These are phyloP conservation scores for Leccinum boreale DNA, from an alignment of 768 basidiomycete species.

Conservation along the genomic window DNA sequence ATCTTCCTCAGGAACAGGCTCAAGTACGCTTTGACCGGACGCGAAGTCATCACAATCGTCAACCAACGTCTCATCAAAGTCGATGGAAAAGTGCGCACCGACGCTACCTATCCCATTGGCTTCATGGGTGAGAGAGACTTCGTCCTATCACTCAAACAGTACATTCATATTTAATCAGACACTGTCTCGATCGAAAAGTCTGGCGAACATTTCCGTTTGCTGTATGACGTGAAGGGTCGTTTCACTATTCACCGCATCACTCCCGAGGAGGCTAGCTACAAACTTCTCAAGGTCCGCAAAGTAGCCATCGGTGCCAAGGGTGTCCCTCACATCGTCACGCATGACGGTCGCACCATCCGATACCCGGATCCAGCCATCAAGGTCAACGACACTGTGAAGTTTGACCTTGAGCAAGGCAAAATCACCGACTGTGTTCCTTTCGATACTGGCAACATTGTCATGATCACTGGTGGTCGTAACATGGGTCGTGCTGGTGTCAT, in stretches of 20 bases:
- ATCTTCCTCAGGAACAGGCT: slow-evolving; percentile 98
- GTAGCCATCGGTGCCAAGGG: slow-evolving; percentile 91
- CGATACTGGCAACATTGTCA: slow-evolving; percentile 95
- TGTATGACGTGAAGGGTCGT: slow-evolving; percentile 99
- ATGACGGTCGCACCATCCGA: slow-evolving; percentile 99
- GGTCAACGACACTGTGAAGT: slow-evolving; percentile 98
- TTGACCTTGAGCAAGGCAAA: slow-evolving; percentile 92
- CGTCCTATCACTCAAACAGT: not conserved
- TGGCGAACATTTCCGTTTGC: slow-evolving; percentile 97
- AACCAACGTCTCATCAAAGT: slow-evolving; percentile 98
- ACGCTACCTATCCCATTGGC: slow-evolving; percentile 93
- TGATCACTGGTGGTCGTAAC: slow-evolving; percentile 99
- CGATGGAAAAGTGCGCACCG: slow-evolving; percentile 97
- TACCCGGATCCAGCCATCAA: slow-evolving; percentile 96
- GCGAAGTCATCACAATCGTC: slow-evolving; percentile 94
- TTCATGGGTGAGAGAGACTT: slow-evolving; percentile 81
- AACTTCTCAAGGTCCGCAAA: slow-evolving; percentile 91
- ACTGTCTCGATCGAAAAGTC: slow-evolving; percentile 98
- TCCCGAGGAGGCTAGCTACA: slow-evolving; percentile 93
- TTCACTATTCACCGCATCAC: slow-evolving; percentile 99
- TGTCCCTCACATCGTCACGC: slow-evolving; percentile 96
- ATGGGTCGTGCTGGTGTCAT: slow-evolving; percentile 98
- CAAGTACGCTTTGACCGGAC: slow-evolving; percentile 97
- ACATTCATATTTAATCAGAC: slow-evolving; percentile 46
- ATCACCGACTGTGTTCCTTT: slow-evolving; percentile 92